Conservation (phyloP, 805 yeast species). For the Saccharomycopsis sp. region DNA sequence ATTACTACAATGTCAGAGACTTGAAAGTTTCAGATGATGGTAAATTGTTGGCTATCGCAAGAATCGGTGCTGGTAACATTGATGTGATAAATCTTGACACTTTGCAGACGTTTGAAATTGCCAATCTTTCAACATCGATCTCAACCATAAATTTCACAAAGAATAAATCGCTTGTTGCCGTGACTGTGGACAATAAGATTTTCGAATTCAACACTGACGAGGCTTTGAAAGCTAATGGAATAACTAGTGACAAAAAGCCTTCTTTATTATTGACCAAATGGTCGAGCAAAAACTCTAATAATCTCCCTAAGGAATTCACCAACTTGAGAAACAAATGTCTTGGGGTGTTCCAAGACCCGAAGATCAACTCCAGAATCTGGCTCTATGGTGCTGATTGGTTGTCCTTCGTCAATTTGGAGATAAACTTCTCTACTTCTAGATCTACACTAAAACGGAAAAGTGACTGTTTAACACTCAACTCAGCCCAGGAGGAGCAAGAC, state of each 20-base stretch:
- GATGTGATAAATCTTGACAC: constrained; percentile 38
- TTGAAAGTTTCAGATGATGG: constrained; percentile 43
- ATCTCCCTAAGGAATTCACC: constrained; percentile 59
- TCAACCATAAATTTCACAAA: constrained; percentile 54
- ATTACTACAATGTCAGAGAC: constrained; percentile 45
- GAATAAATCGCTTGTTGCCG: constrained; percentile 47
- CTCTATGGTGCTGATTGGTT: constrained; percentile 85
- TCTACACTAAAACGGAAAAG: constrained; percentile 33
- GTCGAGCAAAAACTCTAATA: constrained; percentile 73
- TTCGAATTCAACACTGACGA: constrained; percentile 51
- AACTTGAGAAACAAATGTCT: constrained; percentile 58
- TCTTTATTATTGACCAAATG: constrained; percentile 54
- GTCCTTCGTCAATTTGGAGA: constrained; percentile 49
- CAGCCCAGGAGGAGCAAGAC: constrained; percentile 32
- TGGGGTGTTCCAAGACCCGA: constrained; percentile 54
- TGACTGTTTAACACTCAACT: constrained; percentile 37
- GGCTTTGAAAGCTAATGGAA: constrained; percentile 17
- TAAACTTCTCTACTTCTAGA: constrained; percentile 27
- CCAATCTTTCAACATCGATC: constrained; percentile 44
- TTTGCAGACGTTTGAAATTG: constrained; percentile 19
- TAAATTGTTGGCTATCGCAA: constrained; percentile 46
- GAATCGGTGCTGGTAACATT: constrained; percentile 54
- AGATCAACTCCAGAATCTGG: constrained; percentile 52
- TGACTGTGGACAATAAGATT: constrained; percentile 68
- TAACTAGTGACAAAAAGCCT: constrained; percentile 20